Conservation (phyloP, 1,139 yeast genomes). For the Pichia sp. region DNA sequence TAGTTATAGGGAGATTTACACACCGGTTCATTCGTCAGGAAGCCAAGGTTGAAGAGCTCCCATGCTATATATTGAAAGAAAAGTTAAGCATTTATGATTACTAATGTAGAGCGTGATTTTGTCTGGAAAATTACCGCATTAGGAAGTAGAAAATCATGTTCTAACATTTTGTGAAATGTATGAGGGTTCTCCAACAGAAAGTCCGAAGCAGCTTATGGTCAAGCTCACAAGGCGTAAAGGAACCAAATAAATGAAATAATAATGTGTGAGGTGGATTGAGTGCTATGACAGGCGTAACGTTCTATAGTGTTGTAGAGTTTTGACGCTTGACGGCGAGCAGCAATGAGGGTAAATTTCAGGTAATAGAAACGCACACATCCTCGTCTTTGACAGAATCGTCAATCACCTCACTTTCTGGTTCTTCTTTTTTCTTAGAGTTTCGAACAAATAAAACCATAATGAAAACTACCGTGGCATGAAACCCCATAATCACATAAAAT, state of each 20-base stretch:
- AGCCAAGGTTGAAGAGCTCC: neutral
- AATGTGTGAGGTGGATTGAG: too few relatives aligned
- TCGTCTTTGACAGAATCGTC: neutral
- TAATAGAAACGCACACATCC: neutral
- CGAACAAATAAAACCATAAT: slow-evolving; percentile 14
- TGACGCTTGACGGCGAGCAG: neutral
- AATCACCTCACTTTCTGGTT: neutral
- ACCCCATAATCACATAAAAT: slow-evolving; percentile 14
- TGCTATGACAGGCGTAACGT: too few relatives aligned
- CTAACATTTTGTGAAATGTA: too few relatives aligned
- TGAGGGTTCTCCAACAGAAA: too few relatives aligned
- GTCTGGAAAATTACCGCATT: neutral
- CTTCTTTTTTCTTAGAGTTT: neutral
- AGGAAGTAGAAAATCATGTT: too few relatives aligned
- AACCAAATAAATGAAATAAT: too few relatives aligned
- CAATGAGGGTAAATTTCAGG: neutral
- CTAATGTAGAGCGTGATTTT: neutral
- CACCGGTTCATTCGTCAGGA: neutral
- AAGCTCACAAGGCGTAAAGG: too few relatives aligned
- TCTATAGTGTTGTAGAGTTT: too few relatives aligned
- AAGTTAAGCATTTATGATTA: neutral
- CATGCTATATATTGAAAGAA: neutral
- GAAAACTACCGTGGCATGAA: slow-evolving; percentile 4
- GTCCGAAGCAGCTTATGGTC: too few relatives aligned
- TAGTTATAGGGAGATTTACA: neutral